phyloP scores from a whole-genome alignment of 1,284 basidiomycete species.

The Apiotrichum laibachii region DNA sequence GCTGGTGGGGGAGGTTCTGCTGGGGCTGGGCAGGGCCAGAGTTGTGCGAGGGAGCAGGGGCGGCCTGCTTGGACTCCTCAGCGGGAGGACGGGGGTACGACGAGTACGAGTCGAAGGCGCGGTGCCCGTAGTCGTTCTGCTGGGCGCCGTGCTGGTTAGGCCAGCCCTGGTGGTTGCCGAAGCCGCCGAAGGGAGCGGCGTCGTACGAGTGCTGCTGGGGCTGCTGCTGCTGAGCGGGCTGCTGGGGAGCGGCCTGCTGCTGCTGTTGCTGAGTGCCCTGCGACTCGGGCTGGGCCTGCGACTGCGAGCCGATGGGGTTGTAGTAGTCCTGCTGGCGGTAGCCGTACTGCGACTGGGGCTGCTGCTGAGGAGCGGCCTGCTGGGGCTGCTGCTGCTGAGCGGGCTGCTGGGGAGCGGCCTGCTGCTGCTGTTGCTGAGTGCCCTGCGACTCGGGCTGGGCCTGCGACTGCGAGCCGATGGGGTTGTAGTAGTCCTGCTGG shows the following conservation, averaged over 20 bases:
- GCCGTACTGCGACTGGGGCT: slow-evolving; percentile 29
- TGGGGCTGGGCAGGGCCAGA: slow-evolving; percentile 42
- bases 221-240: slow-evolving; percentile 22
- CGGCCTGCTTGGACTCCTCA: slow-evolving; percentile 44
- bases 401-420: slow-evolving; percentile 1
- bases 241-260: slow-evolving; percentile 28
- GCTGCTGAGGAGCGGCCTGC: slow-evolving; percentile 27
- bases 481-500: slow-evolving; percentile 37
- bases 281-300: slow-evolving; percentile 25
- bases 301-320: slow-evolving; percentile 30
- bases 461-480: slow-evolving; percentile 28
- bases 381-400: slow-evolving; percentile 20
- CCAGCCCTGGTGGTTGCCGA: slow-evolving; percentile 17
- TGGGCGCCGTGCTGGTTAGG: slow-evolving; percentile 22
- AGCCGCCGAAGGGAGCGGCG: slow-evolving; percentile 16
- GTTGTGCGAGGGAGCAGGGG: slow-evolving; percentile 38
- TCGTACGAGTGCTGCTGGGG: slow-evolving; percentile 34
- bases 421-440: slow-evolving; percentile 24
- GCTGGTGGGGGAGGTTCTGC: slow-evolving; percentile 41
- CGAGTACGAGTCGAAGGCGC: slow-evolving; percentile 50
- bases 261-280: slow-evolving; percentile 24
- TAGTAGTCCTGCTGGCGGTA: slow-evolving; percentile 42
- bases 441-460: slow-evolving; percentile 21
- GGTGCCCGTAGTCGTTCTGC: slow-evolving; percentile 24
- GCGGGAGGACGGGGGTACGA: slow-evolving; percentile 47